Conservation (phyloP, 2,329 filamentous ascomycete species). For the Nothopassalora personata region DNA sequence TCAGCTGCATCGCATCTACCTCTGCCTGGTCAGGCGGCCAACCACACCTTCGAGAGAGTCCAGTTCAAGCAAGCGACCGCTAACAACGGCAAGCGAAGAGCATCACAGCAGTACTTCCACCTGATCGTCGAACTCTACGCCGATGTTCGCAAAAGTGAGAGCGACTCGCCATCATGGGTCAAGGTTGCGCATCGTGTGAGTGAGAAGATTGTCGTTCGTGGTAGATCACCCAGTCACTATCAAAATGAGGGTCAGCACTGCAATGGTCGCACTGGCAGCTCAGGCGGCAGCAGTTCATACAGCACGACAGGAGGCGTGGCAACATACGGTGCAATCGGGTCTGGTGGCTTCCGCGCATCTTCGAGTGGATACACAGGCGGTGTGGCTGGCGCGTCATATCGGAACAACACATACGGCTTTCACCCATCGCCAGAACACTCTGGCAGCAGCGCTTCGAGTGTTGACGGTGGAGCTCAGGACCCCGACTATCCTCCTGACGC, state of each 20-base stretch:
- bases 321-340: slow-evolving; percentile 27
- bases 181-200: slow-evolving; percentile 69
- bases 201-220: slow-evolving; percentile 80
- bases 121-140: slow-evolving; percentile 80
- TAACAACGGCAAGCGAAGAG: slow-evolving; percentile 86
- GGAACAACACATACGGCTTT: slow-evolving; percentile 22
- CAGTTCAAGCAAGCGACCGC: slow-evolving; percentile 93
- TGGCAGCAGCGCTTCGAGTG: slow-evolving; percentile 39
- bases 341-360: slow-evolving; percentile 26
- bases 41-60: slow-evolving; percentile 76
- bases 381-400: slow-evolving; percentile 24
- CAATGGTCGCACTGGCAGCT: slow-evolving; percentile 60
- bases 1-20: slow-evolving; percentile 21
- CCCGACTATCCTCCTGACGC: slow-evolving; percentile 32
- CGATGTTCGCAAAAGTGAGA: slow-evolving; percentile 51
- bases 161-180: slow-evolving; percentile 53
- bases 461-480: slow-evolving; percentile 29
- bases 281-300: slow-evolving; percentile 50
- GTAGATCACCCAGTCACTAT: slow-evolving; percentile 68
- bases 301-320: slow-evolving; percentile 27
- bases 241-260: slow-evolving; percentile 43
- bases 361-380: slow-evolving; percentile 22
- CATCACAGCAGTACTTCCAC: slow-evolving; percentile 88
- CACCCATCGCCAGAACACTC: slow-evolving; percentile 33
- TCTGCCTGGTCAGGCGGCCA: slow-evolving; percentile 32